These are phyloP conservation scores for Nicotiana noctiflora DNA, from an alignment of 257 asterid species.

Conservation along the genomic window DNA sequence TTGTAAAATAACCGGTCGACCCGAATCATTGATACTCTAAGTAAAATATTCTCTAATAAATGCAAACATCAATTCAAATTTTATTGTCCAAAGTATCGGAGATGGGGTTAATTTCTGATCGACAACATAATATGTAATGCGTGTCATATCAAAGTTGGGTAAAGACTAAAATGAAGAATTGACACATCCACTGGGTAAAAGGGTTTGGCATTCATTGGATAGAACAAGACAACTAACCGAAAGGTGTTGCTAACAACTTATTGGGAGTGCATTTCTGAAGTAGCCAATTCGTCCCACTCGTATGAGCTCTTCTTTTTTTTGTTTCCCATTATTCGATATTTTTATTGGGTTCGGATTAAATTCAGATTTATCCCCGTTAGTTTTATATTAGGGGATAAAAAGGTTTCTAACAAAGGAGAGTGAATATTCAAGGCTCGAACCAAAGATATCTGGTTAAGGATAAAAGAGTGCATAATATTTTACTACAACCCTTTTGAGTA, in stretches of 20 bases:
- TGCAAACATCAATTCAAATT: too few species aligned
- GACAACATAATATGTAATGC: not conserved
- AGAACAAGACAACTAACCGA: not conserved
- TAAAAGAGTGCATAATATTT: too few species aligned
- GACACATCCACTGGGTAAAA: not conserved
- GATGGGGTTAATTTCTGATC: not conserved
- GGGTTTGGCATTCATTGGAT: not conserved
- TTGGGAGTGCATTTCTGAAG: not conserved
- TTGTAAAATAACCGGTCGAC: too few species aligned
- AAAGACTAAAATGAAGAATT: not conserved
- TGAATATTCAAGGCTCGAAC: too few species aligned
- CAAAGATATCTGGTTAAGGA: too few species aligned
- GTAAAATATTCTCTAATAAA: too few species aligned
- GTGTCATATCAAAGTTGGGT: slow-evolving; percentile 2
- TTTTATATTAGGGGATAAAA: too few species aligned
- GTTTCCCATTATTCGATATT: too few species aligned
- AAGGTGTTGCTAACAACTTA: not conserved
- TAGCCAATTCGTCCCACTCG: not conserved
- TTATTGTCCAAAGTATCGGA: not conserved
- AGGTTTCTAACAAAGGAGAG: accelerated
- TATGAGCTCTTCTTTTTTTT: not conserved
- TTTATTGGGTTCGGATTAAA: too few species aligned
- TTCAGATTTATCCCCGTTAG: accelerated
- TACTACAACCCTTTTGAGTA: too few species aligned
- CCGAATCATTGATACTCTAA: too few species aligned